A percentile compares a stretch with the other conserved stretches of the same genome.
phyloP scores from a whole-genome alignment of 768 basidiomycete genomes.

The Lyophyllum decastes region DNA sequence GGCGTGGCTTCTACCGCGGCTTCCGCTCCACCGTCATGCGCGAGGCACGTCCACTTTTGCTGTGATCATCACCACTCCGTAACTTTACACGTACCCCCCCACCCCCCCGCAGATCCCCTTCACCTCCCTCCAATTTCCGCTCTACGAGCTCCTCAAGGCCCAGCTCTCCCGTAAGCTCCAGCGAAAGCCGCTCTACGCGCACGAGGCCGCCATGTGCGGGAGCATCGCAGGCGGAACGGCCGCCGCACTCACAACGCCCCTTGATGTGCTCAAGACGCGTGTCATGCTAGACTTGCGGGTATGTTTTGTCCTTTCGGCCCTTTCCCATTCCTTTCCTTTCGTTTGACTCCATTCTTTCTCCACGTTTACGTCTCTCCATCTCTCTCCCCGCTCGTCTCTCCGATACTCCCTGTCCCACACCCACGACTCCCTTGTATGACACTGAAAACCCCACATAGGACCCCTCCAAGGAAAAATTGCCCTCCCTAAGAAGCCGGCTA shows the following conservation, averaged over 20 bases:
- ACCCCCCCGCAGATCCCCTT: constrained; percentile 77
- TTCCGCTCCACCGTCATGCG: constrained; percentile 75
- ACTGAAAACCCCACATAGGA: constrained; percentile 35
- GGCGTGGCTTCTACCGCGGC: constrained; percentile 85
- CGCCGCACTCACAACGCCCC: constrained; percentile 87
- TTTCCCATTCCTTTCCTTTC: no score
- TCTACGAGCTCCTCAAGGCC: constrained; percentile 87
- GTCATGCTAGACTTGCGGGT: constrained; percentile 94
- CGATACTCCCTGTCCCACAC: neutral
- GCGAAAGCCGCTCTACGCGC: constrained; percentile 60
- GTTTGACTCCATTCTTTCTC: no score
- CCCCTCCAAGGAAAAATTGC: constrained; percentile 45
- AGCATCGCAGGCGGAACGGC: constrained; percentile 90
- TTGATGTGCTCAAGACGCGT: constrained; percentile 96
- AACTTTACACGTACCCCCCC: neutral
- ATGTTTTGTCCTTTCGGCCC: constrained; percentile 18
- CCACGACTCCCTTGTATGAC: no score
- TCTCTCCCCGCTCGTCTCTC: neutral
- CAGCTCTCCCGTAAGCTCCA: constrained; percentile 55
- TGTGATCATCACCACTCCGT: neutral
- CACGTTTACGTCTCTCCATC: no score
- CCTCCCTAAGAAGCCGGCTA: constrained; percentile 60
- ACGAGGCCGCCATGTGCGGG: constrained; percentile 87
- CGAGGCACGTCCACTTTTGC: constrained; percentile 29
- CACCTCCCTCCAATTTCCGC: constrained; percentile 92